Evolutionary conservation across 2,329 filamentous ascomycete genomes (phyloP).

Genomic region (Onygena corvina): DNA sequence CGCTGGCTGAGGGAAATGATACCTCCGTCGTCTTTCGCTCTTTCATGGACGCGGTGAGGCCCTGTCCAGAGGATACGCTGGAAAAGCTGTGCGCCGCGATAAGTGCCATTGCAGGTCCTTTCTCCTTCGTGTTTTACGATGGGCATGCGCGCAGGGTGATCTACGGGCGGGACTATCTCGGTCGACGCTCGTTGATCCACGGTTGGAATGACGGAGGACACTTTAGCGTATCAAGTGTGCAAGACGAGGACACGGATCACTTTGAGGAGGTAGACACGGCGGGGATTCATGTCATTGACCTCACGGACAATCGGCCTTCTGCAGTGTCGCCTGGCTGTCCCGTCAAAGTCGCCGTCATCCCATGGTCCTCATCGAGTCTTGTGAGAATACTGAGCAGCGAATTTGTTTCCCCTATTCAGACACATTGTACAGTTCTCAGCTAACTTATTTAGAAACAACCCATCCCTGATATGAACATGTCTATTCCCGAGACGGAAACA

Average conservation of each 20-base stretch:
- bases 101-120: constrained; percentile 62
- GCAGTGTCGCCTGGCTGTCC: background rate
- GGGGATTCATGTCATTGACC: constrained; percentile 59
- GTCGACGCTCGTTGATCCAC: constrained; percentile 65
- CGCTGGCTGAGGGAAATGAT: constrained; percentile 64
- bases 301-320: no score
- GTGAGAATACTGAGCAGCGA: constrained; percentile 4
- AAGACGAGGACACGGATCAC: constrained; percentile 39
- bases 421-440: background rate
- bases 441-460: constrained; percentile 17
- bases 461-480: constrained; percentile 36
- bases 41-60: constrained; percentile 38
- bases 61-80: constrained; percentile 17
- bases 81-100: constrained; percentile 37
- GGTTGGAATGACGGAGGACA: constrained; percentile 38
- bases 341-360: background rate
- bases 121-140: constrained; percentile 80
- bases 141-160: constrained; percentile 50
- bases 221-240: constrained; percentile 59
- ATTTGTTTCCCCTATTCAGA: background rate
- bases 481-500: constrained; percentile 23
- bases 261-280: constrained; percentile 79
- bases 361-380: constrained; percentile 2
- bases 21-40: constrained; percentile 55
- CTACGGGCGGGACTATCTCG: constrained; percentile 78